Conservation (phyloP, 2,329 filamentous ascomycete species). For the Davidsoniella australis region DNA sequence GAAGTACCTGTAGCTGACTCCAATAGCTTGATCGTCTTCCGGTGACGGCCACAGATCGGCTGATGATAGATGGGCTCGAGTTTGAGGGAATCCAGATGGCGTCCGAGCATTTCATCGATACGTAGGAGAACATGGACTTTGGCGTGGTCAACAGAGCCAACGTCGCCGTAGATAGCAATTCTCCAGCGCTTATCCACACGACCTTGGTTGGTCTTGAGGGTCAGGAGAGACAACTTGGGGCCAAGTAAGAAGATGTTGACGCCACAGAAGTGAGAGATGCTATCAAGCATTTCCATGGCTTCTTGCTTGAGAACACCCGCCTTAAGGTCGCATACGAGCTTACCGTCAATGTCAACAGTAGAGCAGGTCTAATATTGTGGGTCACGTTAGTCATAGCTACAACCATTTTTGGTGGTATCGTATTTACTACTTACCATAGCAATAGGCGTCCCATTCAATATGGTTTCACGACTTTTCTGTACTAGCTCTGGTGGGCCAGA, state of each 20-base stretch:
- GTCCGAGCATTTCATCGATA: constrained; percentile 77
- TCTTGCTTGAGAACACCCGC: constrained; percentile 53
- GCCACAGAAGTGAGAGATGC: constrained; percentile 72
- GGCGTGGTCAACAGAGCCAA: constrained; percentile 88
- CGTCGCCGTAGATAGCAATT: constrained; percentile 86
- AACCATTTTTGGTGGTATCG: neutral
- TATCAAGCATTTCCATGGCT: constrained; percentile 72
- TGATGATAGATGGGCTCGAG: constrained; percentile 80
- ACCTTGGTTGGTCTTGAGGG: constrained; percentile 58
- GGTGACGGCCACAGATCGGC: constrained; percentile 76
- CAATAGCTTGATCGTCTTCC: constrained; percentile 96
- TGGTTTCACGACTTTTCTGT: constrained; percentile 73
- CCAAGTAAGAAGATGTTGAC: constrained; percentile 94
- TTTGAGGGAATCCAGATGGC: constrained; percentile 61
- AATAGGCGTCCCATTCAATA: constrained; percentile 82
- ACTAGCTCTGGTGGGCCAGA: constrained; percentile 77
- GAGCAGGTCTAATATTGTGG: constrained; percentile 54
- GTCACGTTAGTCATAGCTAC: neutral
- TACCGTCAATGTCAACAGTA: constrained; percentile 81
- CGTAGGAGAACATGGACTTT: constrained; percentile 93
- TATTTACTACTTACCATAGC: constrained; percentile 53
- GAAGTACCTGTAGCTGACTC: constrained; percentile 90
- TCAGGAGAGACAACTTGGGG: constrained; percentile 68
- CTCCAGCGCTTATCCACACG: constrained; percentile 81
- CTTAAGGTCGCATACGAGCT: constrained; percentile 62